phyloP scores from a whole-genome alignment of 2,329 filamentous ascomycete genomes.

The Aspergillus flavus region DNA sequence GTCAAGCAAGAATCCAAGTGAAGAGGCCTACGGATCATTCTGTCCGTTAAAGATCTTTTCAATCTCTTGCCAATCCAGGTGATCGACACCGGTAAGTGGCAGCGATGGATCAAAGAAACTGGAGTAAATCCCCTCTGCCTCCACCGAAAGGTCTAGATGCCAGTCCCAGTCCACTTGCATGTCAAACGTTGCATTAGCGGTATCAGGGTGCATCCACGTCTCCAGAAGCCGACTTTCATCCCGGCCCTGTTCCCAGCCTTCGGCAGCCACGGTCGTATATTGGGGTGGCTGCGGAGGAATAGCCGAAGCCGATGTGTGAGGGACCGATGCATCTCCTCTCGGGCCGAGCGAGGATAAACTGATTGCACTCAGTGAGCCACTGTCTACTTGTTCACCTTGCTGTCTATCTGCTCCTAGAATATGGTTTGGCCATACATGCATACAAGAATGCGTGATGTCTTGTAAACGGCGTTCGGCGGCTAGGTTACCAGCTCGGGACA shows the following conservation, averaged over 20 bases:
- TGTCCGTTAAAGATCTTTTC: conserved; percentile 21
- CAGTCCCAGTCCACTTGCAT: conserved; percentile 16
- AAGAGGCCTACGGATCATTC: not conserved
- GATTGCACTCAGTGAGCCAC: not conserved
- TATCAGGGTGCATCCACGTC: conserved; percentile 10
- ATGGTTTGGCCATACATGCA: conserved; percentile 20
- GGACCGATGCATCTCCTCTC: not conserved
- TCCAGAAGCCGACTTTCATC: conserved; percentile 19
- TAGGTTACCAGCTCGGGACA: conserved; percentile 19
- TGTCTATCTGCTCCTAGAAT: not conserved
- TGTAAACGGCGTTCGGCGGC: conserved; percentile 22
- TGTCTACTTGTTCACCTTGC: not conserved
- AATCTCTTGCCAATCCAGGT: conserved; percentile 27
- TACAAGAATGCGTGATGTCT: conserved; percentile 22
- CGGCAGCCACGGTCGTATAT: not conserved
- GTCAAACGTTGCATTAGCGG: conserved; percentile 13
- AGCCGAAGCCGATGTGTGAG: not conserved
- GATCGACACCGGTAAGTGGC: conserved; percentile 24
- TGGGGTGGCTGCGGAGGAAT: not conserved
- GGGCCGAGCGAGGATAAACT: not conserved
- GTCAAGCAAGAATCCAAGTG: not conserved
- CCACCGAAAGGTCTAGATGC: conserved; percentile 19
- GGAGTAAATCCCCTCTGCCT: conserved; percentile 26
- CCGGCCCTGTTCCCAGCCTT: not conserved
- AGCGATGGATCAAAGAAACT: conserved; percentile 25